A percentile compares a stretch with the other conserved stretches of the same genome.
These are phyloP conservation scores for Metarhizium robertsii DNA, from an alignment of 2,329 filamentous ascomycete genomes.

Conservation along the genomic window DNA sequence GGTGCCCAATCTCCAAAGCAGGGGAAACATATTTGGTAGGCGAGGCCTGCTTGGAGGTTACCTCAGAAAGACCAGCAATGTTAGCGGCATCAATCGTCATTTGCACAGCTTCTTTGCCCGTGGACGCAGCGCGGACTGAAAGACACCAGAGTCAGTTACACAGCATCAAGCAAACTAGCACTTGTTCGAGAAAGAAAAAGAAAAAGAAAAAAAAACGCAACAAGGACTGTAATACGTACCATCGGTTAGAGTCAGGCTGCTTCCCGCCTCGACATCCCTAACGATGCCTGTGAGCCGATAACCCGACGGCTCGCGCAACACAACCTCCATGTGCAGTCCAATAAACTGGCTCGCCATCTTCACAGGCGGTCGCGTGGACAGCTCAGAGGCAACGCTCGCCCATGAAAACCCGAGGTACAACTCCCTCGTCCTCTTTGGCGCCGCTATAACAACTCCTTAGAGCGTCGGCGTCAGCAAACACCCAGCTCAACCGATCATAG, in stretches of 20 bases:
- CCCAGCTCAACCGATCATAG: background rate
- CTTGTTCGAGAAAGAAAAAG: background rate
- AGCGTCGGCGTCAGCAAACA: background rate
- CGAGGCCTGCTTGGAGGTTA: conserved; percentile 19
- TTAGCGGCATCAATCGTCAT: conserved; percentile 38
- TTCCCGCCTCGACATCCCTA: conserved; percentile 55
- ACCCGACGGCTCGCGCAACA: conserved; percentile 55
- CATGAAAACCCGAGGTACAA: background rate
- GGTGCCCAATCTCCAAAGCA: conserved; percentile 10
- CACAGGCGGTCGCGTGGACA: background rate
- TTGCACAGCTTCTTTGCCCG: conserved; percentile 30
- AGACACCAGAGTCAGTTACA: background rate
- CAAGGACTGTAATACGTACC: conserved; percentile 38
- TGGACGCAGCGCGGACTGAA: conserved; percentile 29
- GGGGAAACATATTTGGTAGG: conserved; percentile 19
- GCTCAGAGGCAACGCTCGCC: background rate
- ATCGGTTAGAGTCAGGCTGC: conserved; percentile 61
- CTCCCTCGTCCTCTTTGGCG: background rate
- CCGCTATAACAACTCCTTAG: background rate
- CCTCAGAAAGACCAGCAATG: conserved; percentile 35
- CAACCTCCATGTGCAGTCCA: conserved; percentile 67
- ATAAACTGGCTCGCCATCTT: conserved; percentile 55
- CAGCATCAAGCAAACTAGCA: background rate
- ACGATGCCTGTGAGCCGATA: conserved; percentile 62
- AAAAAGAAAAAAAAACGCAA: background rate